These are phyloP conservation scores for Puya raimondii DNA, from an alignment of 176 grass and related monocot genomes.

Conservation along the genomic window DNA sequence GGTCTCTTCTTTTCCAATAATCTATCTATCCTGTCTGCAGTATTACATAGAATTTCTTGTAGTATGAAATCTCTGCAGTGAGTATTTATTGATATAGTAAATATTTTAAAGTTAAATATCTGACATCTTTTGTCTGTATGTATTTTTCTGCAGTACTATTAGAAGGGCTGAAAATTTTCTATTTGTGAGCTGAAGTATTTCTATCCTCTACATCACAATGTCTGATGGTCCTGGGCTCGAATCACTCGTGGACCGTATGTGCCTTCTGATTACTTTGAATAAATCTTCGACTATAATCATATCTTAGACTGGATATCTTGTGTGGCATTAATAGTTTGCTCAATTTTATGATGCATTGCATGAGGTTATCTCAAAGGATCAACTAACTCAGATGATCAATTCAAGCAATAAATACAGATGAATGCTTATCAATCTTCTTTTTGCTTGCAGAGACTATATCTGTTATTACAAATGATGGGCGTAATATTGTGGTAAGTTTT, in stretches of 20 bases:
- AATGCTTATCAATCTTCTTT: constrained; percentile 10
- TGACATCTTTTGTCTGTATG: no score
- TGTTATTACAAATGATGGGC: constrained; percentile 93
- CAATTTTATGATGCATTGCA: not conserved
- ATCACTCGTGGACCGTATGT: constrained; percentile 58
- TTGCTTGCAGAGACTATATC: constrained; percentile 65
- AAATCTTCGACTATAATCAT: not conserved
- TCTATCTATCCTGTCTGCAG: no score
- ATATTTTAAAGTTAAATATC: no score
- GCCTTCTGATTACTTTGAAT: not conserved
- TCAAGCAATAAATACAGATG: not conserved
- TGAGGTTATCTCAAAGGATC: not conserved
- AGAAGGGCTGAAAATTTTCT: no score
- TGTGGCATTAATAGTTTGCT: not conserved
- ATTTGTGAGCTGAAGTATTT: no score
- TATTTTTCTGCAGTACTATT: no score
- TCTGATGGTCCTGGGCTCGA: constrained; percentile 42
- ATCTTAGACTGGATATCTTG: not conserved
- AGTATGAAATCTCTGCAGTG: no score
- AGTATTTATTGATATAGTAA: no score
- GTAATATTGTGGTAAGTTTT: constrained; percentile 75
- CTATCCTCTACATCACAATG: not conserved
- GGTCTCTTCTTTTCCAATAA: no score
- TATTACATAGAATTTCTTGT: no score
- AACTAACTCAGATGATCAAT: not conserved